Evolutionary conservation across 2,329 filamentous ascomycete species (phyloP).

Genomic region (Beauveria sp.): DNA sequence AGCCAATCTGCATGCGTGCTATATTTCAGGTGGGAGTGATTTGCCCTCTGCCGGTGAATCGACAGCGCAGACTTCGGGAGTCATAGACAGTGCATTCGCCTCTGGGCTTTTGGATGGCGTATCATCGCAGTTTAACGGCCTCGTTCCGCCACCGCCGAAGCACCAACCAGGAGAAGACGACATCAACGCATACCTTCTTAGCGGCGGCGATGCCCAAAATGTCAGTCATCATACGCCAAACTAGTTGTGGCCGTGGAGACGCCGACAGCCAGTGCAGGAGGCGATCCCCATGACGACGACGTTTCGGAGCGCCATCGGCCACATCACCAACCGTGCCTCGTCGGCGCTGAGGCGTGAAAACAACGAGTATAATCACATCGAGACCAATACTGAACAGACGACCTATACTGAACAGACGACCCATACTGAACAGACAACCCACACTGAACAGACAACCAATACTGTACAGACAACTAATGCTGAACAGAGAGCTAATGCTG

Average conservation of each 20-base stretch:
- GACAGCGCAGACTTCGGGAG: neutral
- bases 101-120: neutral
- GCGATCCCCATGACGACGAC: constrained; percentile 7
- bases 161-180: neutral
- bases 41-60: neutral
- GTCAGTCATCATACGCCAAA: neutral
- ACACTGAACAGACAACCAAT: too few relatives aligned
- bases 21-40: neutral
- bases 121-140: neutral
- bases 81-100: neutral
- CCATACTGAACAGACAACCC: too few relatives aligned
- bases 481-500: too few relatives aligned
- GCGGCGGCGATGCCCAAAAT: neutral
- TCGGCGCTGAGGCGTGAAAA: neutral
- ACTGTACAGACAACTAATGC: too few relatives aligned
- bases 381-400: neutral
- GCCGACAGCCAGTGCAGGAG: neutral
- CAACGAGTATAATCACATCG: neutral
- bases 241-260: neutral
- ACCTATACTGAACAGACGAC: too few relatives aligned
- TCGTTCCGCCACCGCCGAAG: neutral
- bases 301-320: neutral
- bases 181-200: neutral
- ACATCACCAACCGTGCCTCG: neutral
- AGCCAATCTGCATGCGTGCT: neutral